These are phyloP conservation scores for Adenanthera pavonina DNA, from an alignment of 306 rosid species.

Conservation along the genomic window DNA sequence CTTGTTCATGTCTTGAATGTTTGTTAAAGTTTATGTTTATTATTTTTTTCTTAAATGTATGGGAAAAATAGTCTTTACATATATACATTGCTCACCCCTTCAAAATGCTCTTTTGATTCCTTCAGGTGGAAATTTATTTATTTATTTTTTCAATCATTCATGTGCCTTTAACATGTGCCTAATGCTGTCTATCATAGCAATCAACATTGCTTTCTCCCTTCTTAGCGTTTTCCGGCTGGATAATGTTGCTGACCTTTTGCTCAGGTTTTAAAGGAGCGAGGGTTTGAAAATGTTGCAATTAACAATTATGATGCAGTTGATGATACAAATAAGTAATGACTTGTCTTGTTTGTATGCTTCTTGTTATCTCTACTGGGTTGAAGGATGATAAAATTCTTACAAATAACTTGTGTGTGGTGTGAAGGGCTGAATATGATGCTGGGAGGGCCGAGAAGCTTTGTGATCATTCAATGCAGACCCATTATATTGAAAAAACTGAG, in stretches of 20 bases:
- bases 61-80: background rate
- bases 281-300: conserved; percentile 64
- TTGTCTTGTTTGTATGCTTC: conserved; percentile 11
- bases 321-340: conserved; percentile 63
- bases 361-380: background rate
- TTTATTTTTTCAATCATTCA: background rate
- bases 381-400: conserved; percentile 28
- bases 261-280: conserved; percentile 94
- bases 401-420: conserved; percentile 27
- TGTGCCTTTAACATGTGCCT: conserved; percentile 5
- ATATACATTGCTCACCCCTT: background rate
- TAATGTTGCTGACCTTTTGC: conserved; percentile 34
- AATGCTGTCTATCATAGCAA: conserved; percentile 9
- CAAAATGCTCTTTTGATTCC: background rate
- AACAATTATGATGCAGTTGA: conserved; percentile 57
- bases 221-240: conserved; percentile 27
- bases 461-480: conserved; percentile 45
- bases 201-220: background rate
- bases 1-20: conserved; percentile 14
- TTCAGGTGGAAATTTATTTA: background rate
- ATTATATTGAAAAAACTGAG: conserved; percentile 50
- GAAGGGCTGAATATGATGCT: conserved; percentile 67
- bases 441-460: conserved; percentile 62
- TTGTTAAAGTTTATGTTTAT: conserved; percentile 15
- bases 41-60: background rate